Evolutionary conservation across 1,284 basidiomycete species (phyloP), one percentile per base, ranked within the genome.

Genomic region (Apiotrichum montevideense): DNA sequence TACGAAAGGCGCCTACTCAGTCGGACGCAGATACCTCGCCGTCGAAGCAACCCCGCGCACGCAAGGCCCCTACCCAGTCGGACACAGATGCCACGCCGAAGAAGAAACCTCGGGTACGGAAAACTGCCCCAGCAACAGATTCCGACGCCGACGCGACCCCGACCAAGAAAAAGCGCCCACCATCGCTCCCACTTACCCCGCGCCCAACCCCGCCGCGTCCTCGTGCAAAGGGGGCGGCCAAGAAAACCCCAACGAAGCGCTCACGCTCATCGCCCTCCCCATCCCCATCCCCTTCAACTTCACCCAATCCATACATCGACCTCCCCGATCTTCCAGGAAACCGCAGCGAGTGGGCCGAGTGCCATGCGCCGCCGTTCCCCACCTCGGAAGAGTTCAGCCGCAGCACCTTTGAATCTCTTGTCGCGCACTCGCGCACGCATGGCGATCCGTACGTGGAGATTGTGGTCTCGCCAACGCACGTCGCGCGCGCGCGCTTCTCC

Each of bases 191-290:
- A 34, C 56, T 48, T 44, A 58, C 56, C 11, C 56, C 56, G 13
- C 48, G 48, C 37, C 49, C 52, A 11, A 58, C 56, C 33, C 56
- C 56, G 32, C 56, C 56, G 3, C 43, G 44, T 29, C 29, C 29
- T 3, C 29, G 15, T 13, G 15, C 43, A 6, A 35, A 44, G 35
- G 21, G 33, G 35, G 32, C 9, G 15, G 15, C 4, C 8, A 29
- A 9, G 32, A 34, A 40, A n/a, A 10, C 21, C 21, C 4, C 15
- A 4, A 29, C 29, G 10, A 49, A 37, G n/a, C 35, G 29, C 29
- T 29, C 29, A 29, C 29, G 29, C 29, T 29, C 35, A 6, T 49
- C 47, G 7, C 35, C 35, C 15, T 49, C 47, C 15, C 47, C 35
- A 9, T 39, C 13, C 37, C 37, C 9, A 43, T 14, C 37, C 37